Evolutionary conservation across 192 early-diverging fungal species (phyloP).

Genomic region (Rhizophagus sp.): DNA sequence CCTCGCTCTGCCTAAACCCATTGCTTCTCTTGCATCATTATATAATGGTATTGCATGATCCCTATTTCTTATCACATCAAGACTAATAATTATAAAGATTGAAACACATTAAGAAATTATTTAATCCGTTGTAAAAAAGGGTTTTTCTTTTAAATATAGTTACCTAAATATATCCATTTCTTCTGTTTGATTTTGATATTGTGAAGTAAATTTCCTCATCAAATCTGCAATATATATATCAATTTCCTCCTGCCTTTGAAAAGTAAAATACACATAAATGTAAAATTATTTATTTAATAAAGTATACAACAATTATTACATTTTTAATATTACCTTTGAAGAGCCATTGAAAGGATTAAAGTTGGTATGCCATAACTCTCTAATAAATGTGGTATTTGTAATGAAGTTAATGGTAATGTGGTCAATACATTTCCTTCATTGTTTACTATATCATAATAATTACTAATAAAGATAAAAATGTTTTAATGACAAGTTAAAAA

Average conservation of each 20-base stretch:
- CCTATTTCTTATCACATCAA: background rate
- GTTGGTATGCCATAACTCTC: slow-evolving; percentile 5
- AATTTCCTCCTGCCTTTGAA: background rate
- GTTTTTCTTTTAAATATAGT: background rate
- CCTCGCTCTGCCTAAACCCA: background rate
- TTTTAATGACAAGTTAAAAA: background rate
- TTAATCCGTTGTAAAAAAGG: background rate
- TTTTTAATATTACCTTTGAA: background rate
- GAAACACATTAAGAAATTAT: background rate
- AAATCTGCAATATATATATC: background rate
- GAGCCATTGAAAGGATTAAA: slow-evolving; percentile 7
- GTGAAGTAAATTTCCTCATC: background rate
- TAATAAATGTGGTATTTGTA: background rate
- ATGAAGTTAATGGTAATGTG: background rate
- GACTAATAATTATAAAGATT: background rate
- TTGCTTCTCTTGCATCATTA: slow-evolving; percentile 25
- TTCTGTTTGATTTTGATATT: background rate
- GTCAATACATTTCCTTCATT: background rate
- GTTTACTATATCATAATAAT: slow-evolving; percentile 19
- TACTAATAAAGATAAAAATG: background rate
- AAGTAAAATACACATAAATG: background rate
- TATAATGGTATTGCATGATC: slow-evolving; percentile 15
- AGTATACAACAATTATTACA: background rate
- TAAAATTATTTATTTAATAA: no score
- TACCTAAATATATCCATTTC: background rate